Percentiles rank a stretch among this genome's conserved stretches.
Conservation (phyloP, 2,329 filamentous ascomycete species). For the Hypoxylon sp. region DNA sequence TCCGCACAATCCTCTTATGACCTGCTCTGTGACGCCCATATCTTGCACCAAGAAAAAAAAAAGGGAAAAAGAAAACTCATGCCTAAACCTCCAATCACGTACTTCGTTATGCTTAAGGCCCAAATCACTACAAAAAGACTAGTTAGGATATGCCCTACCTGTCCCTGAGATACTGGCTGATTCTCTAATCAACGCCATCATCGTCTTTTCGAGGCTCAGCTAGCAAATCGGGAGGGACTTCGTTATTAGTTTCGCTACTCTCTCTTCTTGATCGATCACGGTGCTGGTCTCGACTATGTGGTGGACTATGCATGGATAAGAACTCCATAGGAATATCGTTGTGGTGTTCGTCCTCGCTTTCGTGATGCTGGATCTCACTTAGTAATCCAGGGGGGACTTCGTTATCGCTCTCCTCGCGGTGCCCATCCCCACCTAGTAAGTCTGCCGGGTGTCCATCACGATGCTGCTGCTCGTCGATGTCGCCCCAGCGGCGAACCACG, state of each 20-base stretch:
- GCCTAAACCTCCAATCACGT: background rate
- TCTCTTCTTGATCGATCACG: constrained; percentile 38
- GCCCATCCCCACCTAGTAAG: constrained; percentile 55
- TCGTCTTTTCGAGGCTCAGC: constrained; percentile 43
- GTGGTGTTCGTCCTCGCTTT: constrained; percentile 46
- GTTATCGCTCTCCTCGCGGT: constrained; percentile 52
- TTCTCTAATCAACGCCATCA: constrained; percentile 37
- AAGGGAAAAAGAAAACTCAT: background rate
- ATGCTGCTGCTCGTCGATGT: constrained; percentile 50
- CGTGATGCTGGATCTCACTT: constrained; percentile 40
- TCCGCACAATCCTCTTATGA: constrained; percentile 5
- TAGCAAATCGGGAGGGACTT: constrained; percentile 49
- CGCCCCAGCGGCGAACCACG: constrained; percentile 55
- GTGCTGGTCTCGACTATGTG: constrained; percentile 21
- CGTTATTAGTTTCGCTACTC: constrained; percentile 48
- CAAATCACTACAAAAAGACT: background rate
- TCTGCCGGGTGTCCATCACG: constrained; percentile 61
- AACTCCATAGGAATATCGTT: constrained; percentile 69
- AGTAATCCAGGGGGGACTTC: constrained; percentile 47
- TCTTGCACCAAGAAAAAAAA: constrained; percentile 1
- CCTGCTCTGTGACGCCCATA: background rate
- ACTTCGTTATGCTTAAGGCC: constrained; percentile 10
- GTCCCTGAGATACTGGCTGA: background rate
- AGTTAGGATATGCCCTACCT: constrained; percentile 13
- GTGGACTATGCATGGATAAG: constrained; percentile 61